Evolutionary conservation across 257 asterid genomes (phyloP).

Genomic region (Ocimum tenuiflorum): DNA sequence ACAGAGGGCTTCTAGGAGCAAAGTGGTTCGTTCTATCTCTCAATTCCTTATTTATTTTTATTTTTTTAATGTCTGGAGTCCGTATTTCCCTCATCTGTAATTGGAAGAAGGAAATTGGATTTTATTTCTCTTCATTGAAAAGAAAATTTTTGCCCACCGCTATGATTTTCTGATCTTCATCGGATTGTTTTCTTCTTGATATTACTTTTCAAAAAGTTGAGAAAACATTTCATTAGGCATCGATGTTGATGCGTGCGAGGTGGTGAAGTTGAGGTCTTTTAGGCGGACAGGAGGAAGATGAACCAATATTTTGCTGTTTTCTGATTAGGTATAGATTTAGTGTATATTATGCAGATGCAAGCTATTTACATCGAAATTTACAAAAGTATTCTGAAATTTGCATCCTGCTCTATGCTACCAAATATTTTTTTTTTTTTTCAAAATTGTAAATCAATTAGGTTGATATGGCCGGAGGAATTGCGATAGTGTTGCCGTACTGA

Average conservation of each 20-base stretch:
- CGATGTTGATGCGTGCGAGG: neutral
- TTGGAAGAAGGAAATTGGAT: neutral
- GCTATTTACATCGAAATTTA: constrained; percentile 8
- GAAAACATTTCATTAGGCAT: too few species aligned
- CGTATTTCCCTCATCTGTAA: neutral
- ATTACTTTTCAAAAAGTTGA: neutral
- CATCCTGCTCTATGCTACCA: neutral
- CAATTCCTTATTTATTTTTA: neutral
- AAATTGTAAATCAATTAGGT: neutral
- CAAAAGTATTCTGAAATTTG: neutral
- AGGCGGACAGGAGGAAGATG: neutral
- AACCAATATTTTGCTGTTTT: neutral
- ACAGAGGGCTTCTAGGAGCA: constrained; percentile 74
- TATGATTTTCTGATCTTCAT: constrained; percentile 3
- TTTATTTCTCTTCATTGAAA: neutral
- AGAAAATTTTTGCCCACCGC: neutral
- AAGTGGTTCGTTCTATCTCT: constrained; percentile 57
- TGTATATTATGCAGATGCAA: neutral
- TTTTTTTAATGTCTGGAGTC: neutral
- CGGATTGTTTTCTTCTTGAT: neutral
- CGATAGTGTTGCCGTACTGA: neutral
- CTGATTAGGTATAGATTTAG: neutral
- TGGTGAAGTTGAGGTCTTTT: neutral
- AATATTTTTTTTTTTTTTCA: neutral
- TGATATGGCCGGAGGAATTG: neutral